These are phyloP conservation scores for Aegilops speltoides DNA, from an alignment of 176 grass and related monocot species.

Conservation along the genomic window DNA sequence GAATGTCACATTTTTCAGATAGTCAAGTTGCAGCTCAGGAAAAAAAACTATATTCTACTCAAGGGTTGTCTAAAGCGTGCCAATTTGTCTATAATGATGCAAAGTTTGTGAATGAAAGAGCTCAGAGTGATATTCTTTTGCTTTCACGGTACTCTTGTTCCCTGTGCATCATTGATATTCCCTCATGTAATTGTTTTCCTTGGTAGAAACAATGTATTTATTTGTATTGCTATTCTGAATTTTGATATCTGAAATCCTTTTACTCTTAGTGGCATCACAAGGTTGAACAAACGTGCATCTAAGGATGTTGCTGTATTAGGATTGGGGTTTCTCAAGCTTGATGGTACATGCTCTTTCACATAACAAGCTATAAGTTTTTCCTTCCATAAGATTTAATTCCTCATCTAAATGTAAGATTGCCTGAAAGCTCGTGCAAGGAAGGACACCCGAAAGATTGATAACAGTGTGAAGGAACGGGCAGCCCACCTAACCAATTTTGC, in stretches of 20 bases:
- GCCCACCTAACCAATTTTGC: conserved; percentile 73
- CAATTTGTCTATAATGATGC: conserved; percentile 94
- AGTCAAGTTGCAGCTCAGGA: conserved; percentile 30
- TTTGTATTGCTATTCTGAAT: conserved; percentile 14
- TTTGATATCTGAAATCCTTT: conserved; percentile 22
- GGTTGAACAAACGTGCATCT: conserved; percentile 78
- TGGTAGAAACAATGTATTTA: background rate
- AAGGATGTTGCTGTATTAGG: conserved; percentile 93
- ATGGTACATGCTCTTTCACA: conserved; percentile 55
- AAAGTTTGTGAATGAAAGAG: conserved; percentile 98
- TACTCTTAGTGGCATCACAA: conserved; percentile 80
- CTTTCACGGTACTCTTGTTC: conserved; percentile 71
- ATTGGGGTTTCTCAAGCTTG: conserved; percentile 81
- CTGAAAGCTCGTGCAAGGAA: conserved; percentile 81
- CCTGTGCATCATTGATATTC: background rate
- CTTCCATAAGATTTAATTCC: background rate
- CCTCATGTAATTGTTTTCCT: background rate
- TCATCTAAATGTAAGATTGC: conserved; percentile 32
- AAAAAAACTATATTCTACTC: conserved; percentile 41
- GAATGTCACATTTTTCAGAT: conserved; percentile 42
- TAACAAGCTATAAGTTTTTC: conserved; percentile 6
- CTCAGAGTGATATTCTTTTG: conserved; percentile 84
- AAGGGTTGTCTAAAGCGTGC: conserved; percentile 78
- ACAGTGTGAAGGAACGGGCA: conserved; percentile 80
- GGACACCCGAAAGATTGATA: conserved; percentile 83